These are phyloP conservation scores for Canavalia gladiata DNA, from an alignment of 306 rosid genomes.

Conservation along the genomic window DNA sequence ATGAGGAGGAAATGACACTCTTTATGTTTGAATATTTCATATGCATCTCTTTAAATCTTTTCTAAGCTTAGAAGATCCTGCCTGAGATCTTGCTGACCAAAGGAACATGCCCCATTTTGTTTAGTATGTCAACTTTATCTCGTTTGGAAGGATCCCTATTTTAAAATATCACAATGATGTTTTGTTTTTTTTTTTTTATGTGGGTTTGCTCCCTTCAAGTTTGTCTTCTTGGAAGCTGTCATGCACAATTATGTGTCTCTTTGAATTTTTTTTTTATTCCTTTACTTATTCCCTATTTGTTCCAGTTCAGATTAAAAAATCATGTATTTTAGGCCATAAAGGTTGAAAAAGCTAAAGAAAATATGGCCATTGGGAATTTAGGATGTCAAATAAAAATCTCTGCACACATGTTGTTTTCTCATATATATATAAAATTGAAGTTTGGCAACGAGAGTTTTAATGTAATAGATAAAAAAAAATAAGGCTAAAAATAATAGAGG, in stretches of 20 bases:
- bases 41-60: slow-evolving; percentile 50
- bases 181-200: slow-evolving; percentile 16
- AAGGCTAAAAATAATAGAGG: slow-evolving; percentile 16
- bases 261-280: slow-evolving; percentile 54
- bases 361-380: slow-evolving; percentile 57
- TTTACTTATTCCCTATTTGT: slow-evolving; percentile 53
- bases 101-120: slow-evolving; percentile 79
- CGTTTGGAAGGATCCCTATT: slow-evolving; percentile 62
- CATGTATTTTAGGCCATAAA: slow-evolving; percentile 45
- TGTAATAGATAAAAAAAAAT: slow-evolving; percentile 9
- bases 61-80: slow-evolving; percentile 61
- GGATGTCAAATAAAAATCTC: slow-evolving; percentile 64
- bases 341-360: slow-evolving; percentile 50
- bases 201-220: slow-evolving; percentile 60
- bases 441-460: slow-evolving; percentile 32
- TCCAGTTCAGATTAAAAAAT: slow-evolving; percentile 49
- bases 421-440: slow-evolving; percentile 47
- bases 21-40: slow-evolving; percentile 60
- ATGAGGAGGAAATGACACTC: slow-evolving; percentile 56
- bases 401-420: slow-evolving; percentile 57
- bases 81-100: slow-evolving; percentile 68
- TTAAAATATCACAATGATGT: slow-evolving; percentile 37
- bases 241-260: slow-evolving; percentile 67
- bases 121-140: slow-evolving; percentile 70
- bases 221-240: slow-evolving; percentile 81